Percentiles rank a stretch among this genome's conserved stretches.
Evolutionary conservation across 768 basidiomycete genomes (phyloP).

Genomic region (Dioszegia crocea): DNA sequence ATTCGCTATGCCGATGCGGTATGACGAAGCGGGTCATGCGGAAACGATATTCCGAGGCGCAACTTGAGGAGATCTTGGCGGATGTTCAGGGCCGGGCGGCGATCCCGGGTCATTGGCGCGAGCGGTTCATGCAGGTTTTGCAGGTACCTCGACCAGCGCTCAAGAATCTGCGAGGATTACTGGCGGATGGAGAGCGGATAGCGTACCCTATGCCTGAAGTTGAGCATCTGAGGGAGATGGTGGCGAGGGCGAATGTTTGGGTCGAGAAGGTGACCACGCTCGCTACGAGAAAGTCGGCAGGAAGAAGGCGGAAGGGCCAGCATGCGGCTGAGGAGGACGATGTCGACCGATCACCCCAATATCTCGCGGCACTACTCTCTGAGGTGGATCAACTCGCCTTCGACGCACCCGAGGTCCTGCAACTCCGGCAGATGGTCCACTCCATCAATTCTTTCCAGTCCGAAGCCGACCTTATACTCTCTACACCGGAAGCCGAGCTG

Average conservation of each 20-base stretch:
- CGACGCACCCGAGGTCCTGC: constrained; percentile 68
- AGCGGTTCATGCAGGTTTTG: constrained; percentile 64
- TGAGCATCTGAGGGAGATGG: constrained; percentile 67
- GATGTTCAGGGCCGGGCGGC: constrained; percentile 68
- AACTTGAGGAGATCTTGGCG: constrained; percentile 63
- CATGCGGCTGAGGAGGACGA: constrained; percentile 50
- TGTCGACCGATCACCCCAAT: constrained; percentile 66
- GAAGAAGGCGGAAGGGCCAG: constrained; percentile 27
- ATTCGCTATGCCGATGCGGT: constrained; percentile 67
- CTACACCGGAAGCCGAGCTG: constrained; percentile 24
- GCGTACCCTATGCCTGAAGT: constrained; percentile 70
- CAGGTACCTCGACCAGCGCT: constrained; percentile 70
- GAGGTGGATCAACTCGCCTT: constrained; percentile 79
- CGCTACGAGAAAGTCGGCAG: constrained; percentile 30
- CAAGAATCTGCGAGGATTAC: constrained; percentile 71
- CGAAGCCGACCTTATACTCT: constrained; percentile 35
- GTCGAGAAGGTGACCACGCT: constrained; percentile 57
- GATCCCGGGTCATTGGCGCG: constrained; percentile 70
- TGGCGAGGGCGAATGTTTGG: constrained; percentile 78
- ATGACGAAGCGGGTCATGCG: constrained; percentile 62
- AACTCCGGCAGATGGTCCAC: constrained; percentile 35
- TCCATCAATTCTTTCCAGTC: constrained; percentile 37
- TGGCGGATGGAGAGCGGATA: constrained; percentile 85
- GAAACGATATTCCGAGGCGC: constrained; percentile 74
- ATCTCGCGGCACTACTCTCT: constrained; percentile 64